Base-by-base conservation (phyloP, 1,139 yeast genomes). In the Nematodospora anomalae region DNA sequence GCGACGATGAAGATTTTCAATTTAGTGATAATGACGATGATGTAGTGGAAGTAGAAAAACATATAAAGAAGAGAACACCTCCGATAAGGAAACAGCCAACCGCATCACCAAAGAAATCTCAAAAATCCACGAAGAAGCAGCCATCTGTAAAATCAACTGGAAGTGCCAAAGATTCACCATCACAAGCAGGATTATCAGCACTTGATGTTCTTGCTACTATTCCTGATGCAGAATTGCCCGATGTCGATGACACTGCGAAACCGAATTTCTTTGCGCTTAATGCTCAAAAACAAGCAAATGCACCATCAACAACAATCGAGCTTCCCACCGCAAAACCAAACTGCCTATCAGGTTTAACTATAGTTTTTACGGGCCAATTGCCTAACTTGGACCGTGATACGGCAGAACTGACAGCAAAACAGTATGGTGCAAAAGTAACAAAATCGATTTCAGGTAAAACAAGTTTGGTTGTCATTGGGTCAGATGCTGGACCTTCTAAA, bases 401-500 rank as follows among this genome's bases (percentile, higher is more conserved):
- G 20, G 83, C 92, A 15, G 94, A 84, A 51, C 73, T 74, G 22
- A 57, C 87, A 16, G 96, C 96, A 4, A 82, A 86, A 51, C 72
- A 75, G 45, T 89, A 90, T 52, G 98, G 98, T 11, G 99, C 96
- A n/a, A 83, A 83, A 51, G 96, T 90, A 9, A 87, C 96, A 2
- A 79, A 87, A 46, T 77, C 96, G 0, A 84, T 92, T 21, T 85
- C 94, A 36, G 80, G 88, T 14, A 86, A 83, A 52, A 94, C 98
- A 0, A 79, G 88, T 25, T 71, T 89, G 32, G 96, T 92, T 4
- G 97, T 92, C 2, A 71, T 94, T 21, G 99, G 99, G 5, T 88
- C 78, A 35, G 97, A 92, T 49, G 98, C 98, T 1, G 99, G 99
- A 0, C 97, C 98, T 1, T 80, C 89, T n/a, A 92, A 92, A 60